Conservation (phyloP, 2,329 filamentous ascomycete species). For the Magnaporthales sp. region DNA sequence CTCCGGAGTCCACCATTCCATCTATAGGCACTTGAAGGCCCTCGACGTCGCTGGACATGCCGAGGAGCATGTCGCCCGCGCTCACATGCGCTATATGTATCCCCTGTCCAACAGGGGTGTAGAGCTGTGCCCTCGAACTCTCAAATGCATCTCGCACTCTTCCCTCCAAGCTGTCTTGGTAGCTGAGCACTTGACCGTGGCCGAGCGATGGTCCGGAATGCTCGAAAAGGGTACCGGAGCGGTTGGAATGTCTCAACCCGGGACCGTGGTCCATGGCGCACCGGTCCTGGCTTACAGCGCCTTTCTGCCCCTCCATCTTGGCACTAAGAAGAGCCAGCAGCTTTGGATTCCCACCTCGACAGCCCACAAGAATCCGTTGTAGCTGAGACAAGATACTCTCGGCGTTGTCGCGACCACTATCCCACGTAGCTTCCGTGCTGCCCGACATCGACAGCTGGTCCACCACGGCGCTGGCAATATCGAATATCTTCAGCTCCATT, state of each 20-base stretch:
- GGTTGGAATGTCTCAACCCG: background rate
- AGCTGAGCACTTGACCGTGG: background rate
- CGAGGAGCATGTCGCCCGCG: background rate
- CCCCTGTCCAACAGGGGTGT: background rate
- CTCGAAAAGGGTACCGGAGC: background rate
- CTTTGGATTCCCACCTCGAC: slow-evolving; percentile 31
- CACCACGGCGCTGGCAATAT: slow-evolving; percentile 35
- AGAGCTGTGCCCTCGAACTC: background rate
- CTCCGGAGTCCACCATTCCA: background rate
- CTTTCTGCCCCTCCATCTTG: background rate
- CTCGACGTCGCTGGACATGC: background rate
- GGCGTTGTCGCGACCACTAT: background rate
- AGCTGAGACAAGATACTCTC: slow-evolving; percentile 16
- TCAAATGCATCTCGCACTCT: background rate
- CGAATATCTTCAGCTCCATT: slow-evolving; percentile 38
- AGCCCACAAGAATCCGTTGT: slow-evolving; percentile 29
- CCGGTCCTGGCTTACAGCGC: background rate
- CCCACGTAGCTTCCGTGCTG: background rate
- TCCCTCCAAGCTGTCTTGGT: background rate
- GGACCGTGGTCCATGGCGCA: background rate
- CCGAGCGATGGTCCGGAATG: background rate
- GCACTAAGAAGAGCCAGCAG: slow-evolving; percentile 24
- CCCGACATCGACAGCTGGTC: slow-evolving; percentile 23
- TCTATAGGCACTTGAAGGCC: background rate
- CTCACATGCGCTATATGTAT: background rate